These are phyloP conservation scores for Gonapodya prolifera DNA, from an alignment of 192 early-diverging fungal species.

Conservation along the genomic window DNA sequence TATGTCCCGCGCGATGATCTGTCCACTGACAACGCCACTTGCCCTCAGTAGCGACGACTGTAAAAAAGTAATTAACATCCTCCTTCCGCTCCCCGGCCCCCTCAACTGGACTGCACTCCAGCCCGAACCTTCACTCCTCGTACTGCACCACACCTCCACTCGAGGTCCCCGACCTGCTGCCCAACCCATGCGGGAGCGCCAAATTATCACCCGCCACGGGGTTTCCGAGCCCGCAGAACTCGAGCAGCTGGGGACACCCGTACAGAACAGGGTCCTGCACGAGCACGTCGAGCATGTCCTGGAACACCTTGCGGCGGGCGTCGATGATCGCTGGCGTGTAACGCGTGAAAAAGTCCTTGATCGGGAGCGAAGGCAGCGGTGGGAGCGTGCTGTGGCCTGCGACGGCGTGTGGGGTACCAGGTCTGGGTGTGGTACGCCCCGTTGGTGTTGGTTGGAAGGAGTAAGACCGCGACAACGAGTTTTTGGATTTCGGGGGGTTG, in stretches of 20 bases:
- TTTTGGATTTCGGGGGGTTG: neutral
- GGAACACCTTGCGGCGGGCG: neutral
- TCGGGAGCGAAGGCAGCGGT: neutral
- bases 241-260: neutral
- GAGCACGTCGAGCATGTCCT: neutral
- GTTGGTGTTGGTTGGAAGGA: neutral
- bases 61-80: too few species aligned
- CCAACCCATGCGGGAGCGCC: too few species aligned
- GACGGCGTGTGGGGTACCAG: too few species aligned
- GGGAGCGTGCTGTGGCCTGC: neutral
- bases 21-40: too few species aligned
- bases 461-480: neutral
- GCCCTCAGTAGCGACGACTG: too few species aligned
- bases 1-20: too few species aligned
- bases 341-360: neutral
- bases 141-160: neutral
- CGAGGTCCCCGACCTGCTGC: neutral
- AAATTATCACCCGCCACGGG: neutral
- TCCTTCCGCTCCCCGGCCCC: too few species aligned
- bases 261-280: neutral
- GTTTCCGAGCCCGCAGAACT: neutral
- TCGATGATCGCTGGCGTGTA: neutral
- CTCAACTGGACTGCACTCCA: too few species aligned
- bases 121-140: neutral
- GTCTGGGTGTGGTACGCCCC: neutral